phyloP scores from a whole-genome alignment of 192 early-diverging fungal species.

The Podila clonocystis region DNA sequence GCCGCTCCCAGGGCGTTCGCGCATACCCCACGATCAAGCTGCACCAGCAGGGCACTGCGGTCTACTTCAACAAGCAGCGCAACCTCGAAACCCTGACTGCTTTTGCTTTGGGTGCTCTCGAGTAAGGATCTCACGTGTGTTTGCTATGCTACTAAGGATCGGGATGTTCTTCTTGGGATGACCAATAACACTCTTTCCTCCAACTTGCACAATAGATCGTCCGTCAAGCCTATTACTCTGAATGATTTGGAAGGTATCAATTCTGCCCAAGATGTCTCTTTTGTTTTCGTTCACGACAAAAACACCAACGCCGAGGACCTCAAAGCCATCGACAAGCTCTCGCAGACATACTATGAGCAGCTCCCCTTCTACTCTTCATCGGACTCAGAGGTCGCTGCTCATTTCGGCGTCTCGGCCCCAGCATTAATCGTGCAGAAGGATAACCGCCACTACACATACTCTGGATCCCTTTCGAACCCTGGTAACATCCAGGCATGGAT shows the following conservation, averaged over 20 bases:
- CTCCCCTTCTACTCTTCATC: slow-evolving; percentile 6
- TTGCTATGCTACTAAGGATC: background rate
- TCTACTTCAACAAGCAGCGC: slow-evolving; percentile 28
- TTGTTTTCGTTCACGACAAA: slow-evolving; percentile 65
- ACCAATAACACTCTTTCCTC: too few species aligned
- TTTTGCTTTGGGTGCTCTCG: slow-evolving; percentile 22
- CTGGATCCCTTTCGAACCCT: slow-evolving; percentile 36
- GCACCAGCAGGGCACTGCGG: slow-evolving; percentile 17
- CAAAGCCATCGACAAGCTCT: slow-evolving; percentile 24
- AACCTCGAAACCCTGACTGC: slow-evolving; percentile 10
- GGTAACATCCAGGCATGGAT: slow-evolving; percentile 68
- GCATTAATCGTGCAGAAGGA: slow-evolving; percentile 71
- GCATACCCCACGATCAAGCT: slow-evolving; percentile 90
- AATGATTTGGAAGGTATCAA: slow-evolving; percentile 52
- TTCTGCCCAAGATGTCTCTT: slow-evolving; percentile 56
- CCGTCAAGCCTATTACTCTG: slow-evolving; percentile 40
- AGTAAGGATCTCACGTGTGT: slow-evolving; percentile 44
- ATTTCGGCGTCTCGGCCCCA: slow-evolving; percentile 45
- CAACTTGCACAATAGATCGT: slow-evolving; percentile 13
- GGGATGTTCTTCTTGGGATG: background rate
- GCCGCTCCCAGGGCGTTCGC: slow-evolving; percentile 66
- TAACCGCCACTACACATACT: slow-evolving; percentile 46
- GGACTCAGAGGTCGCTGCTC: slow-evolving; percentile 4
- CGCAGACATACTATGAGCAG: slow-evolving; percentile 37
- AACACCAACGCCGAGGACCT: slow-evolving; percentile 56